These are phyloP conservation scores for Rhizomucor miehei DNA, from an alignment of 371 early-diverging fungal genomes.

Conservation along the genomic window DNA sequence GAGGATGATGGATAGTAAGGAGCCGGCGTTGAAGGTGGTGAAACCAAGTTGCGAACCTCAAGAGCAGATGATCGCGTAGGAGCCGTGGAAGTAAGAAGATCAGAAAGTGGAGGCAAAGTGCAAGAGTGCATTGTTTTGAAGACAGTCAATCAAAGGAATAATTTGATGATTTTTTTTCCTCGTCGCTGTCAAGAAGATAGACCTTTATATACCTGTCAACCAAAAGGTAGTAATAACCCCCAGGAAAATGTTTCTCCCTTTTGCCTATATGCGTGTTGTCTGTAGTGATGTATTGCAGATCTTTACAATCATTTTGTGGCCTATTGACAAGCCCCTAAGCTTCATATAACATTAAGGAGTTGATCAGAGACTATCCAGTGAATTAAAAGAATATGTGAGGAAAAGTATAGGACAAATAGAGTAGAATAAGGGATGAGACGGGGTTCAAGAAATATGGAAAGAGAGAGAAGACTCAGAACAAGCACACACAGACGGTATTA, in stretches of 20 bases:
- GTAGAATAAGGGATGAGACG: background rate
- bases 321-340: conserved; percentile 19
- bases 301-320: conserved; percentile 11
- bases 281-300: conserved; percentile 15
- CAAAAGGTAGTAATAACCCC: background rate
- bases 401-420: conserved; percentile 5
- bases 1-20: background rate
- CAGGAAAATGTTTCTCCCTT: background rate
- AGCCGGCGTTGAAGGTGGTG: conserved; percentile 1
- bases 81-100: conserved; percentile 17
- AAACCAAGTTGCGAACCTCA: conserved; percentile 1
- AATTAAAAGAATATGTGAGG: background rate
- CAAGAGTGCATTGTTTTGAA: conserved; percentile 11
- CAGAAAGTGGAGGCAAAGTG: conserved; percentile 39
- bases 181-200: background rate
- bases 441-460: conserved; percentile 1
- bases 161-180: too few species aligned
- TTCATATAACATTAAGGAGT: conserved; percentile 24
- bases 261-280: conserved; percentile 12
- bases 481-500: conserved; percentile 22
- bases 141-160: too few species aligned
- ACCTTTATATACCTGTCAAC: conserved; percentile 14
- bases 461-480: conserved; percentile 2
- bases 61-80: conserved; percentile 2
- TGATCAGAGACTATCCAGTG: background rate